A percentile compares a stretch with the other conserved stretches of the same genome.
Conservation (phyloP, 2,329 filamentous ascomycete genomes). For the Fusarium veterinarium region DNA sequence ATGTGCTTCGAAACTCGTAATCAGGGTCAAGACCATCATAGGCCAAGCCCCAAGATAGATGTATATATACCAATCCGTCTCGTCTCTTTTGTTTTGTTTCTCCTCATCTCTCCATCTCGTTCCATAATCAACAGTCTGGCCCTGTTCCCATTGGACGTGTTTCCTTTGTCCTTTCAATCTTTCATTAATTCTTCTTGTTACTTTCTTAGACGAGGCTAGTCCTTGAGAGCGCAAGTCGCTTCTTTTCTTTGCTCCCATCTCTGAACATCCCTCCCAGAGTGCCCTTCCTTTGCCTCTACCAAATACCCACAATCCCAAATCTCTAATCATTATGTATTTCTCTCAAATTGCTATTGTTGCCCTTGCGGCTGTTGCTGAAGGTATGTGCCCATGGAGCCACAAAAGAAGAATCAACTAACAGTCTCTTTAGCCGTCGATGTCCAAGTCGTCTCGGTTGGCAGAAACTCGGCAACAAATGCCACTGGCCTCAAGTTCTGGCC, state of each 20-base stretch:
- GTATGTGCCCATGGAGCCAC: slow-evolving; percentile 45
- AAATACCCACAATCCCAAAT: slow-evolving; percentile 24
- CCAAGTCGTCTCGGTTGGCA: slow-evolving; percentile 74
- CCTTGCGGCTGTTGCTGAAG: slow-evolving; percentile 60
- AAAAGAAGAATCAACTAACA: slow-evolving; percentile 4
- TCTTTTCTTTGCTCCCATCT: slow-evolving; percentile 25
- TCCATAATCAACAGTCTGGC: slow-evolving; percentile 41
- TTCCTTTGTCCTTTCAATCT: slow-evolving; percentile 46
- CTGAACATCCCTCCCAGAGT: slow-evolving; percentile 16
- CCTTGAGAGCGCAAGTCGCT: slow-evolving; percentile 49
- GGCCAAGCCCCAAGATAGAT: neutral
- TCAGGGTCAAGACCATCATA: slow-evolving; percentile 5
- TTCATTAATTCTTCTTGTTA: slow-evolving; percentile 27
- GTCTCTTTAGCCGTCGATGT: slow-evolving; percentile 54
- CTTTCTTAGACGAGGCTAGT: slow-evolving; percentile 46
- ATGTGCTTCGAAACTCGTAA: slow-evolving; percentile 38
- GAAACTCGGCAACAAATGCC: slow-evolving; percentile 60
- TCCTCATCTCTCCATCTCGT: slow-evolving; percentile 34
- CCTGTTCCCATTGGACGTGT: slow-evolving; percentile 35
- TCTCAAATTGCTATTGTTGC: slow-evolving; percentile 59
- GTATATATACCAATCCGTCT: slow-evolving; percentile 50
- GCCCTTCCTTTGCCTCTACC: slow-evolving; percentile 41
- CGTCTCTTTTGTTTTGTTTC: slow-evolving; percentile 39
- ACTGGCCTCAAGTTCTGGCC: slow-evolving; percentile 71
- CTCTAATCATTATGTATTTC: slow-evolving; percentile 63